Evolutionary conservation across 139 green algal species (phyloP), one percentile per base, ranked within the genome.

Genomic region (Chlamydomonas eustigma): DNA sequence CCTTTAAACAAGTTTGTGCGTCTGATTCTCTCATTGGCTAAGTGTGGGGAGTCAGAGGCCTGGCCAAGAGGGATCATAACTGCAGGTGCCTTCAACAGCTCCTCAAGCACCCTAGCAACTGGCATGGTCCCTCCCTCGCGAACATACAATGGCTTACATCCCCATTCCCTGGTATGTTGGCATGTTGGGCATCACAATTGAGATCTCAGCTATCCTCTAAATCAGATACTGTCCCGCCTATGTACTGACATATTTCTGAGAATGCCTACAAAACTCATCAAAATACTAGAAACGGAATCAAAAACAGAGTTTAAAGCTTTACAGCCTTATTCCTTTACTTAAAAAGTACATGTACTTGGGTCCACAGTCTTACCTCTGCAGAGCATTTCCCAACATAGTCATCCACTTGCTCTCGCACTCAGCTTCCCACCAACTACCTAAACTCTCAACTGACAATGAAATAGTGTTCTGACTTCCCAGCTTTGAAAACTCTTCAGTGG

Each of bases 51-150:
- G 83, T 98, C 93, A 4, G 81, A 92, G 52, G 85, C 80, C 85
- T 98, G 95, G 4, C 89, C 94, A 85, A 98, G 92, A 44, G 95
- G 95, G 0, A 98, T 85, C 74, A 96, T 88, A 58, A 98, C 78
- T 8, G 94, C 93, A 25, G 91, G 93, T 1, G 94, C 92, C 0
- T 81, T 75, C 75, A 98, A 87, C 74, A 93, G 76, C 68, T 91
- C 90, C 86, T 98, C 93, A 64, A 98, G 80, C 2, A 90, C 82
- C 3, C 81, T 87, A 0, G 95, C 90, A n/a, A 98, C 93, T 0
- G 93, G 91, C 92, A 97, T 97, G 51, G 90, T 95, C 50, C 90
- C 90, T 24, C 91, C 91, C 74, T 96, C 92, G 1, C 91, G 76
- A 52, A 97, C 92, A 39, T 93, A 90, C 77, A 97, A 84, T 37